Base-by-base conservation (phyloP, 768 basidiomycete genomes). In the Mycena polygramma region DNA sequence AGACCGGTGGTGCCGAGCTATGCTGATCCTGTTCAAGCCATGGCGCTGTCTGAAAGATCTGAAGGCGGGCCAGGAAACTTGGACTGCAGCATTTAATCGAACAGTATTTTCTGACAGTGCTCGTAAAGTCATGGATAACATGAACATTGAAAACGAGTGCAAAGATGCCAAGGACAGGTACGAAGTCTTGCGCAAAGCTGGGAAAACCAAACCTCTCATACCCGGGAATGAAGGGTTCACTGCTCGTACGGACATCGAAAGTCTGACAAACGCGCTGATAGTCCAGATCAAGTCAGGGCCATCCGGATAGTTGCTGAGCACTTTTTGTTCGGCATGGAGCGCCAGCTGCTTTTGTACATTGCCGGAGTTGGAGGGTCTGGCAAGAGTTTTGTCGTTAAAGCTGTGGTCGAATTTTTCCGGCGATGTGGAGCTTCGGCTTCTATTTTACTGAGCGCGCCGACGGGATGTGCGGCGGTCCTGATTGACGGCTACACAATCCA, bases 141-240 rank as follows among this genome's bases (percentile, higher is more conserved):
- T 63, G 49, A 52, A 63, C 20, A 30, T 63, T 1, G 61, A 63
- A 19, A 63, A 63, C 19, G 49, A 63, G 37, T 63, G 61, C 26
- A 63, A 63, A 22, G 61, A 63, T 24, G 51, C 61, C 2, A 19
- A 37, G 11, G 61, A 63, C 39, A 17, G 15, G 14, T 43, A 63
- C n/a, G 51, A 63, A 43, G 61, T 22, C 2, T 36, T 63, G 7
- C 35, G 51, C 0, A 63, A 63, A 26, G 49, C 48, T 1, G 61
- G 61, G 2, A 51, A 53, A 30, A 49, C 20, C 13, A 51, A 53
- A 6, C n/a, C 61, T 0, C 22, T 63, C 1, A 7, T 63, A 15
- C 61, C 61, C 24, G 49, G 14, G 7, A 2, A 30, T 6, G 6
- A 30, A 2, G 30, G 30, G 2, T 1, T 4, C 1, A 43, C 36